Base-by-base conservation (phyloP, 306 rosid species). In the Malus sieversii region DNA sequence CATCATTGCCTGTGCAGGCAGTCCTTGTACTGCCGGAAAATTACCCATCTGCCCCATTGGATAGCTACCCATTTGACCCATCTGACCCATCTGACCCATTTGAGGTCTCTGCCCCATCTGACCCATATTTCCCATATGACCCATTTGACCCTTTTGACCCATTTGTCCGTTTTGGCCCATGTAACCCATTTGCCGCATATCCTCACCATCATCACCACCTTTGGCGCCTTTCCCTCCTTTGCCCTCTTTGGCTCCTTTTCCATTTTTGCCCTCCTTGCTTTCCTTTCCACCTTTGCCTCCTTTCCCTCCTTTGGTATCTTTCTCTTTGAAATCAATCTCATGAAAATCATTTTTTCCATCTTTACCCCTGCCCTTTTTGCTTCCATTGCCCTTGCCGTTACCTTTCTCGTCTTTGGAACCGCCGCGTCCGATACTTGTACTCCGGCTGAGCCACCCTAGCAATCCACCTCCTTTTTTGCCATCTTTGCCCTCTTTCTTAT, bases 21-120 rank as follows among this genome's bases (percentile, higher is more conserved):
- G 77, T 5, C 97, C 99, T 79, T 84, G 99, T 11, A 92, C 96
- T 0, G 97, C 97, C 33, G 97, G 89, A 23, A 82, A 55, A 74
- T 80, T 87, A 61, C 91, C 88, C 90, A 86, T 87, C 2, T 64
- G 84, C 16, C 83, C 80, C 86, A 84, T 83, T 44, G 70, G 88
- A 44, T 77, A 82, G 30, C 68, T 75, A 10, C 38, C 79, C 73
- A 72, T 79, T 5, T 44, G 45, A 0, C 73, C 73, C 46, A 67
- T 38, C 3, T 38, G 51, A 0, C 66, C 66, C 35, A 40, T 68
- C 3, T 38, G 51, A 0, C 66, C 66, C 35, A 40, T 68, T 10
- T 35, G 72, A 27, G 33, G 35, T 35, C 35, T 30, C 15, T 59
- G 32, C 5, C 66, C 66, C 38, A 57, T 14, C n/a, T 52, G 58